Conservation (phyloP, 805 yeast species). For the Ogataea siamensis region DNA sequence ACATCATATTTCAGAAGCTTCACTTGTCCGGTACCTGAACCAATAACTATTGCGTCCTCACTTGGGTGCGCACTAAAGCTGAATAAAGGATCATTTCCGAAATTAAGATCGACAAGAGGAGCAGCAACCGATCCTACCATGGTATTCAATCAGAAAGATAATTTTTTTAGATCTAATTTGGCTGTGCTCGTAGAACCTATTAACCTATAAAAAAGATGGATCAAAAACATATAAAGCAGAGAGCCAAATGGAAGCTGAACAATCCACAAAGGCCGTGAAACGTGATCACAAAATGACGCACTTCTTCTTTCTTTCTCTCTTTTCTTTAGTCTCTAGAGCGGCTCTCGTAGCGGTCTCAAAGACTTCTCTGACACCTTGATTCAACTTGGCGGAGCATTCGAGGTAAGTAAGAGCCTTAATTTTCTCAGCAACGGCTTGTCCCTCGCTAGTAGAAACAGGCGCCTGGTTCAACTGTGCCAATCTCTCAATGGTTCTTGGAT, state of each 20-base stretch:
- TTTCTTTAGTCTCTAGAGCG: constrained; percentile 66
- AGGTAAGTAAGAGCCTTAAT: constrained; percentile 84
- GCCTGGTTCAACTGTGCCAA: constrained; percentile 71
- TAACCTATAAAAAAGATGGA: constrained; percentile 15
- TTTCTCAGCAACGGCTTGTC: constrained; percentile 82
- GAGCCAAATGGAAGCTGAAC: constrained; percentile 1
- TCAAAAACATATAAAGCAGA: constrained; percentile 15
- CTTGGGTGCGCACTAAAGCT: constrained; percentile 77
- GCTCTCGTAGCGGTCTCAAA: constrained; percentile 93
- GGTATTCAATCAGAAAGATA: background rate
- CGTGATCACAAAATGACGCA: constrained; percentile 59
- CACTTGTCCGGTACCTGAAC: constrained; percentile 81
- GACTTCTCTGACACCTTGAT: constrained; percentile 89
- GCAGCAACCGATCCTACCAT: constrained; percentile 29
- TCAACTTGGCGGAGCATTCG: constrained; percentile 91
- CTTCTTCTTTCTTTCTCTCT: constrained; percentile 58
- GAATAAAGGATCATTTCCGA: constrained; percentile 63
- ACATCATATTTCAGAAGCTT: constrained; percentile 59
- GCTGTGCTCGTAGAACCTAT: constrained; percentile 14
- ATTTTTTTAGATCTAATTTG: constrained; percentile 3
- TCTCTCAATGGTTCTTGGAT: constrained; percentile 70
- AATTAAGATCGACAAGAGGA: constrained; percentile 47
- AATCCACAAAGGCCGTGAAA: background rate
- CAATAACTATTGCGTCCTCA: constrained; percentile 59
- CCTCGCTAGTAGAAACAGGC: constrained; percentile 81